Conservation (phyloP, 1,284 basidiomycete species). For the Leccinum solheimii region DNA sequence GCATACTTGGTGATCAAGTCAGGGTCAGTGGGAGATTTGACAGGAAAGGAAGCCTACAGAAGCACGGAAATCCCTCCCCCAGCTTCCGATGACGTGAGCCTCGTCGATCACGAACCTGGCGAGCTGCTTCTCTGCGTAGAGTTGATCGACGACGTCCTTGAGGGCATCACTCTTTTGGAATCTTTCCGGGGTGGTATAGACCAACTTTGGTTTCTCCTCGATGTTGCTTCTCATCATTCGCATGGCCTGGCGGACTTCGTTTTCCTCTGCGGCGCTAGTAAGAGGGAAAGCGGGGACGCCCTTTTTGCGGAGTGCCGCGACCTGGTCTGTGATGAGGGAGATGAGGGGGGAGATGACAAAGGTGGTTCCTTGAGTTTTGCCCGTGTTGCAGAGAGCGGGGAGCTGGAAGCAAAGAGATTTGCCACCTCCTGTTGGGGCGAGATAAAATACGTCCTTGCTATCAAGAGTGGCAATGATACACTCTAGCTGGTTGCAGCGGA, state of each 20-base stretch:
- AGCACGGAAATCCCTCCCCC: constrained; percentile 84
- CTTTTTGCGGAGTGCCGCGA: constrained; percentile 65
- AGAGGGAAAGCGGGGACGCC: constrained; percentile 59
- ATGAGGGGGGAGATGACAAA: constrained; percentile 91
- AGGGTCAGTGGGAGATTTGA: constrained; percentile 1
- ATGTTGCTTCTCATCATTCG: constrained; percentile 41
- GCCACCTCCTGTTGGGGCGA: constrained; percentile 97
- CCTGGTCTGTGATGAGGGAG: constrained; percentile 92
- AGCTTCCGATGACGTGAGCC: constrained; percentile 88
- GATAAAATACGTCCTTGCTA: constrained; percentile 87
- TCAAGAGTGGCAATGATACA: constrained; percentile 82
- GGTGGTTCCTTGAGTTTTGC: constrained; percentile 79
- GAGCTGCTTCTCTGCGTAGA: constrained; percentile 60
- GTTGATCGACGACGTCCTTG: constrained; percentile 52
- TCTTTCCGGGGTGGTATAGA: constrained; percentile 96
- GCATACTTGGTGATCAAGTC: constrained; percentile 53
- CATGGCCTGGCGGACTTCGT: constrained; percentile 43
- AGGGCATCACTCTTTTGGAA: constrained; percentile 65
- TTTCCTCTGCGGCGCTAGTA: constrained; percentile 63
- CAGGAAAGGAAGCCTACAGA: constrained; percentile 49
- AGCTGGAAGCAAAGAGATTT: constrained; percentile 88
- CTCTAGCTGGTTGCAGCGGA: constrained; percentile 85
- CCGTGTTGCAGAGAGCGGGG: constrained; percentile 79
- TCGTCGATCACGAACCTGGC: constrained; percentile 96
- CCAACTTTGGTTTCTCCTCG: constrained; percentile 56